Conservation (phyloP, 306 rosid genomes). For the Sesbania bispinosa region DNA sequence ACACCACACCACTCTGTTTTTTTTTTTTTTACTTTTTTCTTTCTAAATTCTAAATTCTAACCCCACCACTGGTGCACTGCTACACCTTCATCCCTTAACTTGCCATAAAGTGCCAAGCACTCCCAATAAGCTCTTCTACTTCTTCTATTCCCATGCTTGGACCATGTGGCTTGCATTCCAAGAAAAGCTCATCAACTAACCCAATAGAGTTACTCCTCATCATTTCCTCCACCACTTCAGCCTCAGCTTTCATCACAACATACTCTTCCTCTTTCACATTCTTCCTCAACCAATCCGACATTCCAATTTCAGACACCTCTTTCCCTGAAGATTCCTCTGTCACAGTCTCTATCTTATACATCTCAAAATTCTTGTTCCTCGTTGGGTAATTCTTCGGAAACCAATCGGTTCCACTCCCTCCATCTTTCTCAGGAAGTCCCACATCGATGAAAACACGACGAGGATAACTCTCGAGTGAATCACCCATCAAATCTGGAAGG, state of each 20-base stretch:
- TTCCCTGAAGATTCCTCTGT: conserved; percentile 22
- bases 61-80: conserved; percentile 99
- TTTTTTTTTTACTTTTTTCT: too few relatives aligned
- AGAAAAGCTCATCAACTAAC: conserved; percentile 81
- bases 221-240: conserved; percentile 81
- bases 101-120: conserved; percentile 78
- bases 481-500: conserved; percentile 77
- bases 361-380: conserved; percentile 63
- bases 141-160: not conserved
- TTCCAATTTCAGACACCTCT: conserved; percentile 37
- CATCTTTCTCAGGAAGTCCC: conserved; percentile 47
- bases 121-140: conserved; percentile 75
- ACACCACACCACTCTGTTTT: too few relatives aligned
- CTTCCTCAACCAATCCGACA: conserved; percentile 64
- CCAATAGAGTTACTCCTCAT: conserved; percentile 41
- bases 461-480: conserved; percentile 58
- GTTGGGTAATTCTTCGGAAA: conserved; percentile 58
- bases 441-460: conserved; percentile 71
- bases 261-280: conserved; percentile 72
- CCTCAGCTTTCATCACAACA: conserved; percentile 88
- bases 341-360: conserved; percentile 55
- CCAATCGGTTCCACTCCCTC: conserved; percentile 51
- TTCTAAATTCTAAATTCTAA: too few relatives aligned
- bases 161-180: conserved; percentile 65
- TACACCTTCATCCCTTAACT: conserved; percentile 75